These are phyloP conservation scores for Mortierella sp. DNA, from an alignment of 371 early-diverging fungal genomes.

Conservation along the genomic window DNA sequence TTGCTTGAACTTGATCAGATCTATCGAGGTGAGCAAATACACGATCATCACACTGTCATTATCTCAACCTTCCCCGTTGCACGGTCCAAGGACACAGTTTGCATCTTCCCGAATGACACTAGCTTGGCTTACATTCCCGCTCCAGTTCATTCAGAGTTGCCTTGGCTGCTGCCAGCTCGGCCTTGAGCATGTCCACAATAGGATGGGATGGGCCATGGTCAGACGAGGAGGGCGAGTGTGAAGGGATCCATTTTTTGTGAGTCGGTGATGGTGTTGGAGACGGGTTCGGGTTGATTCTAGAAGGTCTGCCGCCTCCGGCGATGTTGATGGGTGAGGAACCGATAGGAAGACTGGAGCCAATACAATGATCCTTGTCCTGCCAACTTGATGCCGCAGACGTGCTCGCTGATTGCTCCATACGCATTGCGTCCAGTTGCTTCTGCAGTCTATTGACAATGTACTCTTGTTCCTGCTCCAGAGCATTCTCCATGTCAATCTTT, in stretches of 20 bases:
- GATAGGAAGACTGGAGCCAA: slow-evolving; percentile 41
- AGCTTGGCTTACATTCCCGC: slow-evolving; percentile 70
- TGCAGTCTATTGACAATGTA: slow-evolving; percentile 80
- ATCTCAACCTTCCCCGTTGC: no score
- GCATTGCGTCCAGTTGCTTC: slow-evolving; percentile 69
- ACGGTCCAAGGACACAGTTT: background rate
- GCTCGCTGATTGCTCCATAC: slow-evolving; percentile 53
- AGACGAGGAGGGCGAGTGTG: slow-evolving; percentile 61
- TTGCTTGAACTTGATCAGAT: slow-evolving; percentile 73
- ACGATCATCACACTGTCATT: no score
- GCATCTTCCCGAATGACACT: background rate
- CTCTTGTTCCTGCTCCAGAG: slow-evolving; percentile 88
- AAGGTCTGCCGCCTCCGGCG: slow-evolving; percentile 36
- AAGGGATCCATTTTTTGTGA: slow-evolving; percentile 65
- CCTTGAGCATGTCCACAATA: slow-evolving; percentile 74
- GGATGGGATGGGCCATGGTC: slow-evolving; percentile 61
- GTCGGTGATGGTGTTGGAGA: slow-evolving; percentile 55
- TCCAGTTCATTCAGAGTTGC: slow-evolving; percentile 74
- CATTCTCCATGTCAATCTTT: slow-evolving; percentile 84
- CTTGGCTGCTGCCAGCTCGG: slow-evolving; percentile 73
- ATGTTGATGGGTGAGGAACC: slow-evolving; percentile 51
- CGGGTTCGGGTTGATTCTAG: slow-evolving; percentile 50
- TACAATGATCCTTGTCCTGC: slow-evolving; percentile 46
- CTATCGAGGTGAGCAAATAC: slow-evolving; percentile 40
- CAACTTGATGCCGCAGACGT: slow-evolving; percentile 59